Evolutionary conservation across 257 asterid genomes (phyloP), one percentile per base, ranked within the genome.

Genomic region (Solanum medicagineum): DNA sequence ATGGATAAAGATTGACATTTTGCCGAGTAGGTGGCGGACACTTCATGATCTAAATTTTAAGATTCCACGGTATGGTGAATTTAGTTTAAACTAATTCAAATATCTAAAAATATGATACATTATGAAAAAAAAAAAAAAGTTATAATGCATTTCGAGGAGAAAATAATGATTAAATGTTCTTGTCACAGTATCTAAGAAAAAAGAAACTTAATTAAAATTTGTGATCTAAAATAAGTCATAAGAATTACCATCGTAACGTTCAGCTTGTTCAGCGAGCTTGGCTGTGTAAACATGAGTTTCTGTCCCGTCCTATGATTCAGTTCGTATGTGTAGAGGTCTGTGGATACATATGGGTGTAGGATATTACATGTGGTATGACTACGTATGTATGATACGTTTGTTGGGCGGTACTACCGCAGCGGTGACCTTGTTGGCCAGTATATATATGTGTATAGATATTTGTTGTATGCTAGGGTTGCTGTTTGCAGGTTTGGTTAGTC

Each of bases 271-370:
- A 20, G 77, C 77, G 14, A 36, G 51, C 51, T 68, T 32, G 24
- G 77, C 77, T 0, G 24, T 68, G 51, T 68, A 68, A 32, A 68
- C 77, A 68, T 36, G 77, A 9, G 49, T 68, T 68, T 68, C 97
- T 83, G n/a, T n/a, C n/a, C n/a, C n/a, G n/a, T n/a, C n/a, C n/a
- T n/a, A n/a, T n/a, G n/a, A n/a, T n/a, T n/a, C n/a, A n/a, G n/a
- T n/a, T n/a, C n/a, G n/a, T n/a, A n/a, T n/a, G n/a, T n/a, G n/a
- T n/a, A n/a, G n/a, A n/a, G n/a, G n/a, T n/a, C n/a, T n/a, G n/a
- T n/a, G n/a, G n/a, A n/a, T n/a, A n/a, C n/a, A n/a, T n/a, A n/a
- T n/a, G n/a, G n/a, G n/a, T n/a, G n/a, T n/a, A n/a, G n/a, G n/a
- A n/a, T n/a, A n/a, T n/a, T n/a, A n/a, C n/a, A n/a, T n/a, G n/a